These are phyloP conservation scores for Macrolepiota dolichaula DNA, from an alignment of 768 basidiomycete genomes.

Conservation along the genomic window DNA sequence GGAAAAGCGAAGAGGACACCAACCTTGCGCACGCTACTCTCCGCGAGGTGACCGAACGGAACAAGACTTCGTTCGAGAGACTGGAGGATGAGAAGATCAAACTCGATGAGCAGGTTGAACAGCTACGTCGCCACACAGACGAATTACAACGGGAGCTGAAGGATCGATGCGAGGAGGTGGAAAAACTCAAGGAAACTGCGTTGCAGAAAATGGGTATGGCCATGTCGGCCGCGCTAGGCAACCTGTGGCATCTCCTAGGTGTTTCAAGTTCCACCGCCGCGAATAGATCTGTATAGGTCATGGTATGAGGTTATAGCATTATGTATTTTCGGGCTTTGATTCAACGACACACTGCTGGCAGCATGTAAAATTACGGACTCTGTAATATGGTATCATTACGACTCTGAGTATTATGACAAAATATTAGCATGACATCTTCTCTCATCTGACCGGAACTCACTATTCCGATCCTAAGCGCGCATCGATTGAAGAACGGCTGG, in stretches of 20 bases:
- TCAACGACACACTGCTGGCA: not conserved
- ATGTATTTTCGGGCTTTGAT: not conserved
- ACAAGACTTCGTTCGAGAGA: not conserved
- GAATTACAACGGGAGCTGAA: constrained; percentile 1
- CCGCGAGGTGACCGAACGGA: constrained; percentile 1
- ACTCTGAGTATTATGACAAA: too few species aligned
- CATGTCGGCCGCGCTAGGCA: not conserved
- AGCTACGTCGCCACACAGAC: not conserved
- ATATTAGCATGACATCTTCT: too few species aligned
- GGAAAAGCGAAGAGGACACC: not conserved
- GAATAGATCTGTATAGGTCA: not conserved
- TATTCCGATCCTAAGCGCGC: too few species aligned
- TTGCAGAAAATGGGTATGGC: not conserved
- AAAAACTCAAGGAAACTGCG: not conserved
- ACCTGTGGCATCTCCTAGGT: not conserved
- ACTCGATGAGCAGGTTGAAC: not conserved
- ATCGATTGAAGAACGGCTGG: too few species aligned
- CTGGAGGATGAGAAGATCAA: constrained; percentile 3
- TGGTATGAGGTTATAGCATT: not conserved
- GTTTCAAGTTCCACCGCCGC: not conserved
- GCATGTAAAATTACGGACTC: not conserved
- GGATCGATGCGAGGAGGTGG: not conserved
- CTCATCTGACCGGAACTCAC: too few species aligned
- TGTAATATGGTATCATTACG: too few species aligned
- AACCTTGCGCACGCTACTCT: not conserved